Percentiles rank a stretch among this genome's conserved stretches.
Conservation (phyloP, 768 basidiomycete genomes). For the Cytidiella melzeri region DNA sequence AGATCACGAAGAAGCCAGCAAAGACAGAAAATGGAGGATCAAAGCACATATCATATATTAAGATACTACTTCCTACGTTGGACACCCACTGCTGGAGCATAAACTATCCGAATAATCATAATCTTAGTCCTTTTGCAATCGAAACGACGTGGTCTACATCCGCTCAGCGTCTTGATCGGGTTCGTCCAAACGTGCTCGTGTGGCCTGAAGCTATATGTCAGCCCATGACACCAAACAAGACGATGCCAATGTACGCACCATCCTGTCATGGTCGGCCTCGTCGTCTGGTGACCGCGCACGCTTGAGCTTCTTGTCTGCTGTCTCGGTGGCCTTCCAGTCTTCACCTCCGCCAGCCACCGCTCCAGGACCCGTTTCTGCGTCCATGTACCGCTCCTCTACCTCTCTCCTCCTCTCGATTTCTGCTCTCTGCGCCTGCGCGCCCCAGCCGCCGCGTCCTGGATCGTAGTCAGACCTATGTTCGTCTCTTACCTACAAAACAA, state of each 20-base stretch:
- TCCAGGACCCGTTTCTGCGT: constrained; percentile 72
- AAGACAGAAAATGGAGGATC: constrained; percentile 36
- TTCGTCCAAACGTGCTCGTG: constrained; percentile 53
- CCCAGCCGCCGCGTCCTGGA: constrained; percentile 93
- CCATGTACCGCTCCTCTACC: constrained; percentile 82
- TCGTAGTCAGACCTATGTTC: constrained; percentile 98
- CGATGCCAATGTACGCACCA: constrained; percentile 36
- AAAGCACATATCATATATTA: constrained; percentile 48
- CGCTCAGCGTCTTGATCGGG: constrained; percentile 63
- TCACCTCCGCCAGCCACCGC: constrained; percentile 80
- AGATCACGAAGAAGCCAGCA: constrained; percentile 31
- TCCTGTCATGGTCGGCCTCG: constrained; percentile 53
- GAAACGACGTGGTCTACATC: constrained; percentile 42
- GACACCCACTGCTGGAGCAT: constrained; percentile 12
- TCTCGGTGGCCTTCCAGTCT: constrained; percentile 74
- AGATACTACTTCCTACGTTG: constrained; percentile 9
- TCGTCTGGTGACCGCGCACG: constrained; percentile 75
- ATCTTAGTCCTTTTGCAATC: constrained; percentile 11
- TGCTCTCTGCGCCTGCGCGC: constrained; percentile 72
- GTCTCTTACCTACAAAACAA: constrained; percentile 66
- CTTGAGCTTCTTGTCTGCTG: constrained; percentile 41
- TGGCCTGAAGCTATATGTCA: constrained; percentile 35
- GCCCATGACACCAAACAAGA: constrained; percentile 8
- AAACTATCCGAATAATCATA: constrained; percentile 3
- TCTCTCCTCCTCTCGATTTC: constrained; percentile 75